Base-by-base conservation (phyloP, 805 yeast species). In the Metschnikowia gelsemii region DNA sequence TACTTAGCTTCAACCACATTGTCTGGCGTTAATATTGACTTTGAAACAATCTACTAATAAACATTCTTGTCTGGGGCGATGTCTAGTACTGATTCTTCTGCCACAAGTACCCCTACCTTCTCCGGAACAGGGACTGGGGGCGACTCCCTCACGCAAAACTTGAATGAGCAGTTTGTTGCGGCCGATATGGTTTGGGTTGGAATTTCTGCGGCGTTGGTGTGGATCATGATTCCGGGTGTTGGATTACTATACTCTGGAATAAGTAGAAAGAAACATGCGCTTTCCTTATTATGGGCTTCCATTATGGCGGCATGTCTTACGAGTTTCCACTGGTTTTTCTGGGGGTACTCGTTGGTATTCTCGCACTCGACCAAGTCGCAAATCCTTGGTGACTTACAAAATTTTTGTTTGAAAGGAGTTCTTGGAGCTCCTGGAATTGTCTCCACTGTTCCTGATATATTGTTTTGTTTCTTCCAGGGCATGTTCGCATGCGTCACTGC, bases 221-320 rank as follows among this genome's bases (percentile, higher is more conserved):
- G 95, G 89, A 80, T 91, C 56, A 93, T 91, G 96, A 78, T 89
- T 54, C 97, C 98, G 26, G 99, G 99, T 48, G 83, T 93, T 39
- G 99, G 98, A 47, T 68, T 93, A 41, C 72, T 91, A 49, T 91
- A 91, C 67, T 87, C 96, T 25, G 99, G 99, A 51, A 70, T 93
- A 48, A 82, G 96, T 12, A 81, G 99, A 65, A 91, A 91, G 66
- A 87, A 90, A 65, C 97, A 93, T 57, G 96, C 97, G n/a, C 70
- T 93, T 41, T 87, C 97, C 6, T 72, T 93, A 38, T 69, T 93
- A 38, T 93, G 97, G 97, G 93, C 96, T 18, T 83, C 96, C 5
- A 69, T 93, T 60, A 89, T 88, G 86, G 88, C 95, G 16, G 81
- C 80, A 16, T 82, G 93, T 52, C 70, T 91, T 23, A 80, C 89